Percentiles rank a stretch among this genome's conserved stretches.
Conservation (phyloP, 495 filamentous ascomycete species). For the Lichina pygmaea region DNA sequence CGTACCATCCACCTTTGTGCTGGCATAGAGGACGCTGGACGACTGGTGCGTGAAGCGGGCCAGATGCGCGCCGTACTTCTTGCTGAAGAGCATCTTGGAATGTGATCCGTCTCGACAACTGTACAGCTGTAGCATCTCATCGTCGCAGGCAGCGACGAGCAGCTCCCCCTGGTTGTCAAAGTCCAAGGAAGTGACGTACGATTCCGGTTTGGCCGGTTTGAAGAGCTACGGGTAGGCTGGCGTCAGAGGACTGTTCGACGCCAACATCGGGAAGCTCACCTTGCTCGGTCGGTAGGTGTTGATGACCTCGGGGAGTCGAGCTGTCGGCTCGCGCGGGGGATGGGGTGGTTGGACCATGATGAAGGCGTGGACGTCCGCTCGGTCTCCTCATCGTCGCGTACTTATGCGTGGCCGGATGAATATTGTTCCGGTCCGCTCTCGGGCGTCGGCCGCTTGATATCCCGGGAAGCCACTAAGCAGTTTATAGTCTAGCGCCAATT, state of each 20-base stretch:
- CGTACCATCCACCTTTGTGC: slow-evolving; percentile 70
- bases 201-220: slow-evolving; percentile 17
- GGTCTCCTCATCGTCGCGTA: too few species aligned
- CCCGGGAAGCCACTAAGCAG: too few species aligned
- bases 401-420: too few species aligned
- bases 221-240: not conserved
- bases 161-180: slow-evolving; percentile 88
- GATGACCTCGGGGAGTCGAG: slow-evolving; percentile 20
- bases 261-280: slow-evolving; percentile 8
- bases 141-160: slow-evolving; percentile 60
- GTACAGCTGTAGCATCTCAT: slow-evolving; percentile 87
- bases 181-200: slow-evolving; percentile 49
- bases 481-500: too few species aligned
- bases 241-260: not conserved
- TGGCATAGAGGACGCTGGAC: slow-evolving; percentile 75
- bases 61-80: slow-evolving; percentile 87
- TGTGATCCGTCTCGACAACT: slow-evolving; percentile 71
- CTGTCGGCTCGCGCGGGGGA: slow-evolving; percentile 6
- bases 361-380: not conserved
- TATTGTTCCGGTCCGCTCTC: too few species aligned
- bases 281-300: slow-evolving; percentile 22
- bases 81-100: slow-evolving; percentile 57
- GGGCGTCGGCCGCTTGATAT: too few species aligned
- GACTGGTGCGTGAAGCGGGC: slow-evolving; percentile 82
- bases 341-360: not conserved